Percentiles rank a stretch among this genome's conserved stretches.
Evolutionary conservation across 23 red algal genomes (phyloP).

Genomic region (Cyanidiococcus yangmingshanensis): DNA sequence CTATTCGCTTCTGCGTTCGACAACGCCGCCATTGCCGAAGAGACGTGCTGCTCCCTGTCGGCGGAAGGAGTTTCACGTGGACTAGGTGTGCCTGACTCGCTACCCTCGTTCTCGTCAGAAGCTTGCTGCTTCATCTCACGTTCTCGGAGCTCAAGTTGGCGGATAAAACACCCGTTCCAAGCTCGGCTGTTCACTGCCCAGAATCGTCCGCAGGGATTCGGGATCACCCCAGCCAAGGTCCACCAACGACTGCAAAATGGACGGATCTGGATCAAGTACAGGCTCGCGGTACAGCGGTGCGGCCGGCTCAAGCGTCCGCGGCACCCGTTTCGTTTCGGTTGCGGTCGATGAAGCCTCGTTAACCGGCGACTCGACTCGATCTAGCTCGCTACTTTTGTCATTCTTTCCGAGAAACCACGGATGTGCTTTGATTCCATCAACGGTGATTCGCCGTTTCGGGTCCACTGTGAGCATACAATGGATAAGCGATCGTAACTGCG

Average conservation of each 20-base stretch:
- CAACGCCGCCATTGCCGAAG: neutral
- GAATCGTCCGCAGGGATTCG: slow-evolving; percentile 31
- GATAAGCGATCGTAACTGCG: slow-evolving; percentile 56
- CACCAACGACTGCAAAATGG: slow-evolving; percentile 57
- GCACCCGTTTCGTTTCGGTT: neutral
- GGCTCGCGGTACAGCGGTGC: slow-evolving; percentile 37
- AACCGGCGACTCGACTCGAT: neutral
- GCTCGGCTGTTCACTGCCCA: slow-evolving; percentile 45
- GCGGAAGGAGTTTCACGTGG: neutral
- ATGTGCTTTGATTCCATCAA: slow-evolving; percentile 67
- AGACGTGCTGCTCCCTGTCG: neutral
- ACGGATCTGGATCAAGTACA: slow-evolving; percentile 51
- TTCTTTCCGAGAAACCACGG: slow-evolving; percentile 86
- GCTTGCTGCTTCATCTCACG: slow-evolving; percentile 8
- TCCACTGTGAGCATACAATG: slow-evolving; percentile 87
- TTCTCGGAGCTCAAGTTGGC: slow-evolving; percentile 49
- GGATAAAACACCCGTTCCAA: slow-evolving; percentile 89
- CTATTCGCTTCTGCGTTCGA: neutral
- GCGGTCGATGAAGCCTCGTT: neutral
- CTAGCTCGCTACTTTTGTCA: slow-evolving; percentile 34
- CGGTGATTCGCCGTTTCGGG: slow-evolving; percentile 56
- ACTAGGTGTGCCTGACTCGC: neutral
- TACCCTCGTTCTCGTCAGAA: neutral
- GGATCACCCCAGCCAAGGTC: slow-evolving; percentile 87
- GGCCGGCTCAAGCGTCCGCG: neutral